Percentiles rank a stretch among this genome's conserved stretches.
phyloP scores from a whole-genome alignment of 192 early-diverging fungal species.

The Phycomyces nitens region DNA sequence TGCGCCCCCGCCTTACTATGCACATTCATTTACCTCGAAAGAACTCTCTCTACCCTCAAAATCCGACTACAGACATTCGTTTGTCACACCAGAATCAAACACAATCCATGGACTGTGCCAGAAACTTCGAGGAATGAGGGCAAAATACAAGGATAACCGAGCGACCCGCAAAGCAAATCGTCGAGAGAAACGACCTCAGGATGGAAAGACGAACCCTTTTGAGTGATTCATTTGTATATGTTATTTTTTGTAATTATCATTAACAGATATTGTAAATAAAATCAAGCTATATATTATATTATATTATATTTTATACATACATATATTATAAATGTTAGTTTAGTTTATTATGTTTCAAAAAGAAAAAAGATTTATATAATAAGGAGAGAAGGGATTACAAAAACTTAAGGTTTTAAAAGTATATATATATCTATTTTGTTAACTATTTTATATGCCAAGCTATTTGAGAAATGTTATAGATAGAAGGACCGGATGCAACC shows the following conservation, averaged over 20 bases:
- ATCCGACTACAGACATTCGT: too few species aligned
- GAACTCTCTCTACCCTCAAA: not conserved
- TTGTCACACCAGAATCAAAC: too few species aligned
- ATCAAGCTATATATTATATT: not conserved
- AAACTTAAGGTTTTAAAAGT: too few species aligned
- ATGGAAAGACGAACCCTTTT: constrained; percentile 33
- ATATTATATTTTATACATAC: too few species aligned
- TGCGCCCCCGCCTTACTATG: not conserved
- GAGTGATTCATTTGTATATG: constrained; percentile 11
- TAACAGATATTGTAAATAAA: not conserved
- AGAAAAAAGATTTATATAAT: too few species aligned
- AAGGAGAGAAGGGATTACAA: too few species aligned
- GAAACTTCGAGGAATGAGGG: not conserved
- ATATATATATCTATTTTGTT: too few species aligned
- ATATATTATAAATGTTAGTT: too few species aligned
- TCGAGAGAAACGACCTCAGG: constrained; percentile 27
- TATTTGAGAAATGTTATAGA: too few species aligned
- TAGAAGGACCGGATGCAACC: too few species aligned
- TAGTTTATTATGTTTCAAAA: too few species aligned
- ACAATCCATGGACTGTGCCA: not conserved
- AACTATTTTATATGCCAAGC: too few species aligned
- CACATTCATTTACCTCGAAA: not conserved
- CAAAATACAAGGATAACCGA: not conserved
- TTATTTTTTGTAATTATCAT: not conserved
- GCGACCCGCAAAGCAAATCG: constrained; percentile 1